Evolutionary conservation across 345 rosid species (phyloP), one percentile per base, ranked within the genome.

Genomic region (Odontarrhena argentea): DNA sequence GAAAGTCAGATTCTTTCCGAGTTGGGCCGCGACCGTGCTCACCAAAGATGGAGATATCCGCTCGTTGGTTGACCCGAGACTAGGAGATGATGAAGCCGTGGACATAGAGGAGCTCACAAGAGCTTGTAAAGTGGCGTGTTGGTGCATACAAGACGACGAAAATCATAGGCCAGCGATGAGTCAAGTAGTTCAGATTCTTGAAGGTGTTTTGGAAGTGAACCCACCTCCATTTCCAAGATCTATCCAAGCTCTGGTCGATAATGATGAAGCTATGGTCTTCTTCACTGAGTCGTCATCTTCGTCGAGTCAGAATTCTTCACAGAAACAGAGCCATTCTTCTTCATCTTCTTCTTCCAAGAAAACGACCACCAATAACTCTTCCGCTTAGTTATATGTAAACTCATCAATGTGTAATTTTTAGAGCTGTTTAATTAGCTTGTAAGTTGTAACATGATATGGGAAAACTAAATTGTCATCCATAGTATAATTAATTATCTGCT

Each of bases 101-200:
- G 84, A 83, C 55, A 66, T n/a, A 18, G 86, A 85, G 37, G 91
- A 92, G 94, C 65, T 88, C 10, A 64, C 75, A 1, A 76, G 81
- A 78, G 60, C 83, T 9, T 84, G 89, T 69, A 87, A 75, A 68
- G 83, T 86, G 4, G 96, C 92, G 26, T 84, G 90, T 63, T 89
- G 98, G 96, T 89, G 98, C 53, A 76, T 89, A 56, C 98, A 92
- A 68, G 98, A 84, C 44, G 87, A 86, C n/a, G 98, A 89, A 71
- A 57, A 32, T 45, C 84, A 77, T 18, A 75, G 98, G 71, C 96
- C 89, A 46, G 26, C 91, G 7, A 92, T 92, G 92, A 82, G 92
- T 25, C 95, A 87, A 75, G 78, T 89, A 5, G 98, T 89, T 77
- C 98, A 86, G 75, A 82, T 89, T 53, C 89, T 92, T 6, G 96